Conservation (phyloP, 2,329 filamentous ascomycete genomes). For the Dendryphion nanum region DNA sequence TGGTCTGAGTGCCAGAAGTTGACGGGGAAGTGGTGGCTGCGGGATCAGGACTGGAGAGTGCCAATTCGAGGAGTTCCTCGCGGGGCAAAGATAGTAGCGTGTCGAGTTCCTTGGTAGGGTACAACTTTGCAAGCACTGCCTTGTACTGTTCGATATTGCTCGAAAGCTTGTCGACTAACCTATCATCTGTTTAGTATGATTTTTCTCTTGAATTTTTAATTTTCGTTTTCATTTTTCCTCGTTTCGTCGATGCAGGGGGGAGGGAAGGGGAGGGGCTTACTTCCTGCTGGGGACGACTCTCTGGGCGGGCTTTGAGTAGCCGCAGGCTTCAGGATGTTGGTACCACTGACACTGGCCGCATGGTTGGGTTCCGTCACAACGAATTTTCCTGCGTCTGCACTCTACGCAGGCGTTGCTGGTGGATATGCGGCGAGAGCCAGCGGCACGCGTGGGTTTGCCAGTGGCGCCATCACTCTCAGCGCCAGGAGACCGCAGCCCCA, state of each 20-base stretch:
- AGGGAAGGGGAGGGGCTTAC: slow-evolving; percentile 54
- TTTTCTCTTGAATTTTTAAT: slow-evolving; percentile 48
- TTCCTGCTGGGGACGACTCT: slow-evolving; percentile 75
- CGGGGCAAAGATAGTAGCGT: slow-evolving; percentile 39
- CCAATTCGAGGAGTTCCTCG: slow-evolving; percentile 47
- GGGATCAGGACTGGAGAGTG: slow-evolving; percentile 43
- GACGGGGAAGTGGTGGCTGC: slow-evolving; percentile 36
- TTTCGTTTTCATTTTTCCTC: too few relatives aligned
- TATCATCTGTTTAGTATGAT: slow-evolving; percentile 57
- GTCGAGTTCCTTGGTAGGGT: slow-evolving; percentile 43
- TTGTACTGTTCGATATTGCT: slow-evolving; percentile 50
- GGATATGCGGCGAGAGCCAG: slow-evolving; percentile 45
- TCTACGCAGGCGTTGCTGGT: slow-evolving; percentile 67
- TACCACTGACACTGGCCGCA: slow-evolving; percentile 83
- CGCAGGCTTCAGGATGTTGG: slow-evolving; percentile 73
- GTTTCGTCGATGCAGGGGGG: not conserved
- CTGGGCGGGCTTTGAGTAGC: slow-evolving; percentile 78
- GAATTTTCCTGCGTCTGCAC: slow-evolving; percentile 78
- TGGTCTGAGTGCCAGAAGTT: slow-evolving; percentile 22
- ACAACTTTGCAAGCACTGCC: slow-evolving; percentile 42
- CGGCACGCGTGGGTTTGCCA: slow-evolving; percentile 35
- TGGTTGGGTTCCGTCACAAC: slow-evolving; percentile 77
- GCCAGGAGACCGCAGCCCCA: slow-evolving; percentile 29
- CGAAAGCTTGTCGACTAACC: slow-evolving; percentile 57
- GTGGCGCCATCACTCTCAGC: slow-evolving; percentile 31